Percentiles rank a stretch among this genome's conserved stretches.
Conservation (phyloP, 2,329 filamentous ascomycete species). For the Fusarium pseudonygamai region DNA sequence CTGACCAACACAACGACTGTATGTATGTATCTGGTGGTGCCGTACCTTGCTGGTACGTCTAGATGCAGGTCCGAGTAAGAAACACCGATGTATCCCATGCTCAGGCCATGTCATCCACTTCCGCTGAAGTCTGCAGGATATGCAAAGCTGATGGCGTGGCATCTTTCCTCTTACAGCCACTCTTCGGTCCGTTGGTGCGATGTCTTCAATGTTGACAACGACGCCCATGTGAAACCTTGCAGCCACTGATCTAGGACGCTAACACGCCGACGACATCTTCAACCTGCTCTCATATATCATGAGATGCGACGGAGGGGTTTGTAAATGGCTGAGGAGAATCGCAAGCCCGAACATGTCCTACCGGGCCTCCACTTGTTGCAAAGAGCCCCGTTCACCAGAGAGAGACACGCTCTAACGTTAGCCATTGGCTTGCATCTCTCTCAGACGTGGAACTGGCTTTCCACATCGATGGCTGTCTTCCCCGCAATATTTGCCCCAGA, state of each 20-base stretch:
- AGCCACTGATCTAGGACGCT: not conserved
- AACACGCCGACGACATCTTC: conserved; percentile 3
- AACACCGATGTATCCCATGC: not conserved
- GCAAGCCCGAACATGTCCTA: not conserved
- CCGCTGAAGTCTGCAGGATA: conserved; percentile 7
- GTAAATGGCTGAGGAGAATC: not conserved
- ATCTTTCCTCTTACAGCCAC: conserved; percentile 17
- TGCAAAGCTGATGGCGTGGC: conserved; percentile 20
- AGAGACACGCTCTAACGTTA: not conserved
- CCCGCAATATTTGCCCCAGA: conserved; percentile 23
- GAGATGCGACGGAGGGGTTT: not conserved
- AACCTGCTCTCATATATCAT: not conserved
- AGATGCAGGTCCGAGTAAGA: conserved; percentile 9
- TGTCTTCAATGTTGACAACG: not conserved
- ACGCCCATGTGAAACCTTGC: conserved; percentile 1
- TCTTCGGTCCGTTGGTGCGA: conserved; percentile 13
- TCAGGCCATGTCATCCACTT: conserved; percentile 14
- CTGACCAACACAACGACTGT: not conserved
- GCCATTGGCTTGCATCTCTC: not conserved
- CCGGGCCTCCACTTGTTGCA: not conserved
- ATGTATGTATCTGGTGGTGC: not conserved
- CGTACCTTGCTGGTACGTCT: conserved; percentile 5
- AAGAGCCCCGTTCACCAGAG: not conserved
- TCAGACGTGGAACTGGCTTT: not conserved
- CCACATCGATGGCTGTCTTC: conserved; percentile 1